Conservation (phyloP, 78 protist genomes). For the Cavenderia fasciculata region DNA sequence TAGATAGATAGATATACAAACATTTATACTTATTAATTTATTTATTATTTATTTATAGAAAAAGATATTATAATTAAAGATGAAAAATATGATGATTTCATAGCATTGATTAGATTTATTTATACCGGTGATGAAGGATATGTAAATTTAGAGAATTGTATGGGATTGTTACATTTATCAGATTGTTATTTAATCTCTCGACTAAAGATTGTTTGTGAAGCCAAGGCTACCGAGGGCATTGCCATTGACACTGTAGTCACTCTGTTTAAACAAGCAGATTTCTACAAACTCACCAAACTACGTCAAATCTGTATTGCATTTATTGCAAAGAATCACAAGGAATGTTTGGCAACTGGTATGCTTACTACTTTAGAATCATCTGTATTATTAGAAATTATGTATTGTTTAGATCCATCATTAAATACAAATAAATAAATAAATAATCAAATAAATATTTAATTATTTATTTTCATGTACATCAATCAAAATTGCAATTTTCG, state of each 20-base stretch:
- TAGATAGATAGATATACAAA: no score
- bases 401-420: conserved; percentile 24
- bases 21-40: no score
- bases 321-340: conserved; percentile 58
- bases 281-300: conserved; percentile 32
- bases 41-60: no score
- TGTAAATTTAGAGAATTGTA: conserved; percentile 41
- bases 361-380: conserved; percentile 3
- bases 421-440: no score
- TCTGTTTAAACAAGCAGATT: conserved; percentile 51
- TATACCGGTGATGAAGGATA: conserved; percentile 39
- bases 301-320: conserved; percentile 25
- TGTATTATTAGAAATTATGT: conserved; percentile 4
- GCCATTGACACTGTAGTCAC: conserved; percentile 40
- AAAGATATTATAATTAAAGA: conserved; percentile 23
- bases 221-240: conserved; percentile 56
- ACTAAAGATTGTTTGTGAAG: conserved; percentile 60
- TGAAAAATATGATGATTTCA: conserved; percentile 30
- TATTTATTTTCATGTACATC: no score
- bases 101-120: conserved; percentile 4
- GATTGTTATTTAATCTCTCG: conserved; percentile 46
- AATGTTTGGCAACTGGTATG: conserved; percentile 15
- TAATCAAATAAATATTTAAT: no score
- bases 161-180: conserved; percentile 35
- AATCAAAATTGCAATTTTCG: no score